Base-by-base conservation (phyloP, 2,329 filamentous ascomycete genomes). In the Lecanicillium sp. region DNA sequence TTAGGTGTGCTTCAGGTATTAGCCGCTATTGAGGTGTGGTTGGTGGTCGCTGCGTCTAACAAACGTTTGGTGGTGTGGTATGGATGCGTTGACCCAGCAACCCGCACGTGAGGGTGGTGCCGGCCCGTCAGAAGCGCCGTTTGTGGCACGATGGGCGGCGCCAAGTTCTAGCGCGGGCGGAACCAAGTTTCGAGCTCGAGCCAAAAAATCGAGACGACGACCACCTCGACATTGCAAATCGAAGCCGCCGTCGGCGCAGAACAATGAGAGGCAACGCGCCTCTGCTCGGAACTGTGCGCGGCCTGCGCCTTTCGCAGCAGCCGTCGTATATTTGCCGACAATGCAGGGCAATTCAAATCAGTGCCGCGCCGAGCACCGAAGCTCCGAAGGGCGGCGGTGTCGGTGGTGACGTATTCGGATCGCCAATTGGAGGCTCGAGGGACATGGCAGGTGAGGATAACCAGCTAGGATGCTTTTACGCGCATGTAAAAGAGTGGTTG, bases 331-430 rank as follows among this genome's bases (percentile, higher is more conserved):
- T 73, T 34, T 77, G 71, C 53, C 59, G 63, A 35, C 72, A 75
- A 59, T 78, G 75, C 58, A 66, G 78, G 54, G 56, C 63, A 37
- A 76, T 83, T 34, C 77, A 80, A 53, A 78, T 83, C 63, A 77
- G 71, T 56, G 66, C 77, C 37, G 65, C 73, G 40, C 75, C 78
- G 25, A 75, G 71, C 40, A 75, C 70, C 27, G 71, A 77, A 45
- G 65, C 70, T 35, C 67, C 73, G 38, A 60, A 58, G 37, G 38
- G 38, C 29, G 35, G 19, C 29, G 39, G 36, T 5, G 56, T 65
- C 32, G 62, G 62, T 42, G 62, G 64, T 46, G 76, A 80, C 65
- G 70, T 70, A 29, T 78, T 81, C 49, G 71, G 73, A 47, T 62
- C 64, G 46, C 59, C 65, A 33, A 54, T 62, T 42, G 64, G 65